A percentile compares a stretch with the other conserved stretches of the same genome.
Evolutionary conservation across 2,329 filamentous ascomycete genomes (phyloP).

Genomic region (Neodidymelliopsis sp.): DNA sequence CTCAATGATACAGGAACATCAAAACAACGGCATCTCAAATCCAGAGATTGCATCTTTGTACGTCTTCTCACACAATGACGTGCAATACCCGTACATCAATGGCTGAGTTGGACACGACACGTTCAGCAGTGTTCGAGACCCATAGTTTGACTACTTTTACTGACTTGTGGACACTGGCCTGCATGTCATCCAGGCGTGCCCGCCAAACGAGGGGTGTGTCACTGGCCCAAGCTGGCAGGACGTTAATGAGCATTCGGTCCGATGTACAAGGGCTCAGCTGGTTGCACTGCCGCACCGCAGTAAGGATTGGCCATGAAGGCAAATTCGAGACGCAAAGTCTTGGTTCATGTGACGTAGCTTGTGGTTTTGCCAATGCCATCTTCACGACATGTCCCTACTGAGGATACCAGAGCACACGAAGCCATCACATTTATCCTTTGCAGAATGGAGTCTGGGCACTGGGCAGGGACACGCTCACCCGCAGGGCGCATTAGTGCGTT

Average conservation of each 20-base stretch:
- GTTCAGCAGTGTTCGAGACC: constrained; percentile 37
- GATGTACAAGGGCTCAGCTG: constrained; percentile 36
- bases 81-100: constrained; percentile 18
- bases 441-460: constrained; percentile 11
- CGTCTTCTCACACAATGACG: constrained; percentile 22
- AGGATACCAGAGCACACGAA: constrained; percentile 7
- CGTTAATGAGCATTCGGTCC: constrained; percentile 42
- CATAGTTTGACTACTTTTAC: constrained; percentile 26
- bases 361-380: constrained; percentile 22
- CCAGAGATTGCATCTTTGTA: constrained; percentile 23
- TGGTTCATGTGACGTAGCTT: constrained; percentile 32
- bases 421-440: constrained; percentile 9
- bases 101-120: constrained; percentile 22
- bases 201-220: constrained; percentile 30
- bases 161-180: constrained; percentile 28
- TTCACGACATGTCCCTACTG: background rate
- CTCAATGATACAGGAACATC: constrained; percentile 18
- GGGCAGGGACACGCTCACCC: constrained; percentile 25
- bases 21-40: constrained; percentile 19
- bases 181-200: constrained; percentile 23
- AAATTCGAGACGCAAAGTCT: constrained; percentile 19
- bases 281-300: constrained; percentile 33
- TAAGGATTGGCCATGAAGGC: constrained; percentile 26
- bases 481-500: constrained; percentile 24
- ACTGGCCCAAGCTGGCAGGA: constrained; percentile 37